These are phyloP conservation scores for Echium plantagineum DNA, from an alignment of 257 asterid species.

Conservation along the genomic window DNA sequence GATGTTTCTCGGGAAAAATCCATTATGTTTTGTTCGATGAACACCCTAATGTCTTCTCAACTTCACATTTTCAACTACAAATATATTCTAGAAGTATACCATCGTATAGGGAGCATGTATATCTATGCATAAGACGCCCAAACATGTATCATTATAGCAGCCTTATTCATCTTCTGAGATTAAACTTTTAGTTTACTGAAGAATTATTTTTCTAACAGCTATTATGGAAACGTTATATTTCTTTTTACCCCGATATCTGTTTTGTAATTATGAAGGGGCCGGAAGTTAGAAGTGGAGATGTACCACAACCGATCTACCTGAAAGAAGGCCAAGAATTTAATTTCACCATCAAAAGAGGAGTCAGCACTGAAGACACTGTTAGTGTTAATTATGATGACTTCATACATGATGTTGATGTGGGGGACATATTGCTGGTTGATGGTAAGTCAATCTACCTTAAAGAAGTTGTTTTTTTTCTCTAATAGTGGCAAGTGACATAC, in stretches of 20 bases:
- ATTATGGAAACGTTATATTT: not conserved
- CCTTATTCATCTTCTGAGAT: too few relatives aligned
- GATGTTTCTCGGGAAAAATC: not conserved
- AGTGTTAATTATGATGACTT: conserved; percentile 96
- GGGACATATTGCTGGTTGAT: conserved; percentile 80
- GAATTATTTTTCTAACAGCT: not conserved
- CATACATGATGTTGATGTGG: conserved; percentile 75
- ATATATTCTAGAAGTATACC: too few relatives aligned
- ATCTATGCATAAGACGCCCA: too few relatives aligned
- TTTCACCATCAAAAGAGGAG: conserved; percentile 80
- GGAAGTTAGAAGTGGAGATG: conserved; percentile 98
- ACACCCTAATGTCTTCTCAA: not conserved
- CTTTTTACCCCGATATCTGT: not conserved
- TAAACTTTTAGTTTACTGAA: not conserved
- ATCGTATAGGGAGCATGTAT: too few relatives aligned
- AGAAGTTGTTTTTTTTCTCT: not conserved
- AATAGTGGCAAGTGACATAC: not conserved
- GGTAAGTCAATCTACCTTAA: conserved; percentile 36
- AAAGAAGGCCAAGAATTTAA: conserved; percentile 91
- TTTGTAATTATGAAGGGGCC: conserved; percentile 58
- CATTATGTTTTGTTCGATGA: not conserved
- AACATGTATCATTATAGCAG: too few relatives aligned
- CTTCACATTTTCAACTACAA: not conserved
- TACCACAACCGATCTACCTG: conserved; percentile 68
- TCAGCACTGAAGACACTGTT: conserved; percentile 75